A percentile compares a stretch with the other conserved stretches of the same genome.
Evolutionary conservation across 768 basidiomycete species (phyloP).

Genomic region (Boletus rufocinnamomeus): DNA sequence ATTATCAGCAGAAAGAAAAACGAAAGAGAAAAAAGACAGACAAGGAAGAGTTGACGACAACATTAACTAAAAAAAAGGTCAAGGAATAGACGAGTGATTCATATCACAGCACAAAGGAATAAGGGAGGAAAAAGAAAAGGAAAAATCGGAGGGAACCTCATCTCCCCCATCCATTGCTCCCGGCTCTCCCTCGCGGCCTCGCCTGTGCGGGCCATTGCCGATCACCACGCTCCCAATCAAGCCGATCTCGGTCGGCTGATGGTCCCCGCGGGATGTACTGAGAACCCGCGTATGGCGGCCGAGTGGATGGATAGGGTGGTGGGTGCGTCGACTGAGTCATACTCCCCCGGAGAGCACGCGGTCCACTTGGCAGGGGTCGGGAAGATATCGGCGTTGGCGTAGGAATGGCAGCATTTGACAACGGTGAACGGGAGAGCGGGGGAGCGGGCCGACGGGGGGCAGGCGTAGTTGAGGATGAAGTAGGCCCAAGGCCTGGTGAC

Average conservation of each 20-base stretch:
- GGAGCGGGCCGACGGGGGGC: constrained; percentile 34
- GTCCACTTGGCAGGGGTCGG: constrained; percentile 42
- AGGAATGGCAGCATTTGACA: constrained; percentile 25
- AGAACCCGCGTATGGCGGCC: constrained; percentile 29
- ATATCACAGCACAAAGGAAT: constrained; percentile 16
- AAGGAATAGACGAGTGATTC: constrained; percentile 7
- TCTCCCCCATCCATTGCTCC: constrained; percentile 40
- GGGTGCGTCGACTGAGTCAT: constrained; percentile 27
- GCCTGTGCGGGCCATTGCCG: constrained; percentile 33
- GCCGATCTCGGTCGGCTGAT: constrained; percentile 51
- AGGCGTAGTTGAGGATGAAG: constrained; percentile 22
- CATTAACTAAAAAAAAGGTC: not conserved
- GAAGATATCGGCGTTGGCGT: constrained; percentile 28
- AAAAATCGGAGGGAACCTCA: constrained; percentile 9
- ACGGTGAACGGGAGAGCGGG: constrained; percentile 34
- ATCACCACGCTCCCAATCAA: constrained; percentile 49
- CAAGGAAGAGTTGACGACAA: not conserved
- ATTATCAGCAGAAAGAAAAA: constrained; percentile 25
- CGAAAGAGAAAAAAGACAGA: constrained; percentile 3
- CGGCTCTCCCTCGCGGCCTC: constrained; percentile 35
- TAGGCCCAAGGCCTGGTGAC: constrained; percentile 29
- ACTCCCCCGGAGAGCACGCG: constrained; percentile 40
- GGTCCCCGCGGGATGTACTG: constrained; percentile 51
- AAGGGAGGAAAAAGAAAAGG: not conserved
- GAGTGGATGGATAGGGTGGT: constrained; percentile 17